Evolutionary conservation across 2,329 filamentous ascomycete species (phyloP), one percentile per base, ranked within the genome.

Genomic region (Clonostachys solani): DNA sequence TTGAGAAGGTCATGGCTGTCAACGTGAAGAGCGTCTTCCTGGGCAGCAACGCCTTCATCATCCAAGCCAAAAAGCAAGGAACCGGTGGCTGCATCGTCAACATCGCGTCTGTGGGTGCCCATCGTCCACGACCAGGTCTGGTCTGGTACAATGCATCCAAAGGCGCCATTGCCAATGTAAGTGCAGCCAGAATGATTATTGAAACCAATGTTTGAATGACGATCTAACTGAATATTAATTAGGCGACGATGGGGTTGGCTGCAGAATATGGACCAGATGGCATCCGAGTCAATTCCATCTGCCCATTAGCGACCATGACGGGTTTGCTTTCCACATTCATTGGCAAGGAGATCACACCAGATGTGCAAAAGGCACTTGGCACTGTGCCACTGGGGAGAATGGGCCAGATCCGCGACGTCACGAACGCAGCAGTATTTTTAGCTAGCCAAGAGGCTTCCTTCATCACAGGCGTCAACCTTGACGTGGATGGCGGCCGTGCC

Each of bases 11-110:
- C 2, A 86, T 90, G 54, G 80, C 79, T 56, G 90, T 92, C 71
- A 92, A 92, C 62, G 88, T 92, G 60, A 92, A 92, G 76, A 88
- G 88, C 33, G 87, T 92, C 12, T 92, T 87, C 87, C 92, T 79
- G 61, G 88, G 88, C 37, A 82, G 79, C 74, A 92, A 92, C 73
- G 80, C 92, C 34, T 68, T 88, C 43, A 79, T 84, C 44, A 73
- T 92, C 62, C 81, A 87, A 47, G 79, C 78, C 53, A 75, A 90
- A 71, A 77, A 78, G 50, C 92, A 92, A 79, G 80, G 71, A 36
- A 79, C 76, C 53, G 23, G 23, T 29, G 23, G 23, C 23, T 29
- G 23, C 23, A 29, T 85, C 80, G 40, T 54, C 74, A 92, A 91
- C 71, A 91, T 87, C 3, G 87, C 87, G 5, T 88, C 83, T 38